These are phyloP conservation scores for Haematococcus sp. DNA, from an alignment of 139 green algal species.

Conservation along the genomic window DNA sequence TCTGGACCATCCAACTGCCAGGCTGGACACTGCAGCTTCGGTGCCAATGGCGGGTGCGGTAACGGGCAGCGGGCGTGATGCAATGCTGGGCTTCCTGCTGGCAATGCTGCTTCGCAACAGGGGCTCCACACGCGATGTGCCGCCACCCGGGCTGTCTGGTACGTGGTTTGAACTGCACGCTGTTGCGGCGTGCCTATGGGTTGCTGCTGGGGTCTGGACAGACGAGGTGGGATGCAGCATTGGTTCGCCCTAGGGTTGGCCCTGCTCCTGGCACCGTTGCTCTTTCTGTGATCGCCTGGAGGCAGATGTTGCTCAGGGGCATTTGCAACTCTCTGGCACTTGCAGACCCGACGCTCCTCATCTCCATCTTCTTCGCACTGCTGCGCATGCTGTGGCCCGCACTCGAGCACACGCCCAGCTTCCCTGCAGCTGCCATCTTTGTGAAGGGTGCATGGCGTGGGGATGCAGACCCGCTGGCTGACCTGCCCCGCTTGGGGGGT, in stretches of 20 bases:
- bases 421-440: conserved; percentile 45
- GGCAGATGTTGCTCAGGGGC: no score
- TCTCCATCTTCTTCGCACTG: conserved; percentile 70
- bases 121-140: conserved; percentile 59
- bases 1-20: neutral
- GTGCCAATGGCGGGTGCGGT: neutral
- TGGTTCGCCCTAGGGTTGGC: no score
- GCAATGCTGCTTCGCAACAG: conserved; percentile 71
- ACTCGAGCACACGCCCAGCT: conserved; percentile 27
- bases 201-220: no score
- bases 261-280: no score
- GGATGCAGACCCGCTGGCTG: conserved; percentile 27
- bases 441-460: conserved; percentile 13
- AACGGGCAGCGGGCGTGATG: neutral
- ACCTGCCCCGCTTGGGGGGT: conserved; percentile 64
- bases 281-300: no score
- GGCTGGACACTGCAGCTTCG: no score
- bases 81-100: conserved; percentile 55
- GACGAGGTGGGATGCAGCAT: no score
- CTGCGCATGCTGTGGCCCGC: conserved; percentile 59
- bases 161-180: no score
- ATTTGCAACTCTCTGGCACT: no score
- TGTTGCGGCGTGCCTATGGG: no score
- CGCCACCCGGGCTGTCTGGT: conserved; percentile 69
- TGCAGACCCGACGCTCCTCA: conserved; percentile 69